Base-by-base conservation (phyloP, 345 rosid species). In the Odontarrhena argentea region DNA sequence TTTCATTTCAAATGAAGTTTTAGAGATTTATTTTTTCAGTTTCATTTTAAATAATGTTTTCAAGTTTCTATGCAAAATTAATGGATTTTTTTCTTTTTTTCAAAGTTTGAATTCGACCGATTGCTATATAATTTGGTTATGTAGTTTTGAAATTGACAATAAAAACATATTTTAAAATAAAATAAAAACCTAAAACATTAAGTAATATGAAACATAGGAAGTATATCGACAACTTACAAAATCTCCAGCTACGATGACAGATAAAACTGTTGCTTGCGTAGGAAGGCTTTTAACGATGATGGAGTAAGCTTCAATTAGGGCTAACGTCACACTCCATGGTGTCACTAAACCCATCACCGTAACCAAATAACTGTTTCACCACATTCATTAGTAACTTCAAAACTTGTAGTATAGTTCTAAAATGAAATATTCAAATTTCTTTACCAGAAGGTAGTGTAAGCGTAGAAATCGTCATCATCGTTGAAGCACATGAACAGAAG, bases 401-500 rank as follows among this genome's bases (percentile, higher is more conserved):
- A 34, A 54, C n/a, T 42, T 65, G 34, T 6, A 43, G 35, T 35
- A 5, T 12, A 35, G 40, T 43, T 35, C 25, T 10, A 12, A 48
- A 48, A 34, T 9, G 43, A 44, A 48, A 34, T n/a, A 22, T 52
- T 25, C n/a, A 1, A 9, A 8, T 4, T 38, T 6, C 22, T 28
- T 50, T 81, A 86, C 92, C 92, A 76, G 86, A 80, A 83, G 74
- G 85, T 54, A 55, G 85, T 80, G 70, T 80, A 88, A 70, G 81
- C 76, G 74, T 73, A 83, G 81, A 86, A 84, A 9, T 83, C 81
- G 38, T 75, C 57, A 3, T 84, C 80, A 54, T 73, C 67, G 36
- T 67, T 73, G n/a, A 86, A 78, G 45, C 87, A 80, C 88, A 84
- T 84, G 46, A 83, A 77, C 42, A 80, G 69, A 70, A 86, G 84